Evolutionary conservation across 192 early-diverging fungal species (phyloP), one percentile per base, ranked within the genome.

Genomic region (Rhizophagus clarus): DNA sequence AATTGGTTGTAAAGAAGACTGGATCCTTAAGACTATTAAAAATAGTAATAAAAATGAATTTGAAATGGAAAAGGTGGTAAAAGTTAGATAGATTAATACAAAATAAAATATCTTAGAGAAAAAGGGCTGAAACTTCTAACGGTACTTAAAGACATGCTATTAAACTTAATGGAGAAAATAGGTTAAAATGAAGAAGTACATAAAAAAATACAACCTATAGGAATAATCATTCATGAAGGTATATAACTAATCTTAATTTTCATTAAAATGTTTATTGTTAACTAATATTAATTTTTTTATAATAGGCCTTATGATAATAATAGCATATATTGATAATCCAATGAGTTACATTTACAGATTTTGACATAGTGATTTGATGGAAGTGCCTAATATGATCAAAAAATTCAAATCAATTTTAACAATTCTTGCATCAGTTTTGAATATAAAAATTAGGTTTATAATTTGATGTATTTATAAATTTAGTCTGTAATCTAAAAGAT

Each of bases 381-480:
- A 70, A 70, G 34, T 70, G 32, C 68, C 34, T 14, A 34, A 70
- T 70, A 37, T 34, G 11, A 32, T 32, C 2, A 32, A 34, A 69
- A 69, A 69, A 37, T 69, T 69, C 17, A 9, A 28, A 8, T 69
- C 67, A 10, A 49, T 56, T 51, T 51, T 56, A 2, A 74, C n/a
- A 9, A 74, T 56, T 1, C 37, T 74, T 20, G 72, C 68, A 70
- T 74, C 72, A 0, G 47, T 74, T 24, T 42, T 56, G 29, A 74
- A 74, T 74, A 42, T n/a, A 60, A 74, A 74, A 49, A 28, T 74
- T 49, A 74, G 68, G 1, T 70, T 24, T 0, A 66, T 28, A 74
- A 74, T 2, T 4, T 74, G 40, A 72, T 14, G 24, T 72, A 72
- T 72, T 74, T 74, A 11, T 74, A 32, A 74, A 74, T 74, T 51